Evolutionary conservation across 1,139 yeast genomes (phyloP), one percentile per base, ranked within the genome.

Genomic region (Hemisphaericaspora subhashii): DNA sequence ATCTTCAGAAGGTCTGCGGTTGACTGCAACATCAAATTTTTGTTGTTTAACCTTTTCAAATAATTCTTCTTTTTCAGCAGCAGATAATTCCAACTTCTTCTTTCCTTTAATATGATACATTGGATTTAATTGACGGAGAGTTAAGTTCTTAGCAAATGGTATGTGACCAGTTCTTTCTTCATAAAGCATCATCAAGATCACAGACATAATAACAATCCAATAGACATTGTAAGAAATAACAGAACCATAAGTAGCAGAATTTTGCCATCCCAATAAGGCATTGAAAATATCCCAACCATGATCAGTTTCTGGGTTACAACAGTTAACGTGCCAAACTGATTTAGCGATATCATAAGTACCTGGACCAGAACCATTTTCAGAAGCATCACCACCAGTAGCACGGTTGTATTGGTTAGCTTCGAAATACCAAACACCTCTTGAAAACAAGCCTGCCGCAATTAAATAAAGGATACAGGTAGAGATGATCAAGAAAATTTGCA

Each of bases 221-320:
- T 88, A 89, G 35, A 86, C 52, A 66, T 86, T 87, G 70, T 89
- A 89, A 36, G 89, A 77, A 35, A 88, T 68, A 45, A 89, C 88
- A 1, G 95, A 85, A 39, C 95, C 95, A 55, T 86, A 79, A 47
- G 95, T 88, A 43, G 96, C 96, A 38, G 65, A 57, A 38, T 61
- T 60, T 59, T 58, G 64, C 64, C 65, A 60, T 35, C 66, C 66
- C 25, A 60, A 57, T 27, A 60, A 50, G 30, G 65, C 59, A 55
- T 87, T 88, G 75, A 89, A 88, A 45, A 89, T 79, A 78, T 86
- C 94, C 96, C 96, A 89, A 67, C 94, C 94, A 45, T 86, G 83
- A 59, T 88, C 95, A 35, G 73, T 72, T 63, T 83, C 86, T 26
- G 95, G 95, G 66, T 87, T 88, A 68, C 96, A 89, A 67, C 96